A percentile compares a stretch with the other conserved stretches of the same genome.
Evolutionary conservation across 2,329 filamentous ascomycete genomes (phyloP).

Genomic region (Talaromyces piceae): DNA sequence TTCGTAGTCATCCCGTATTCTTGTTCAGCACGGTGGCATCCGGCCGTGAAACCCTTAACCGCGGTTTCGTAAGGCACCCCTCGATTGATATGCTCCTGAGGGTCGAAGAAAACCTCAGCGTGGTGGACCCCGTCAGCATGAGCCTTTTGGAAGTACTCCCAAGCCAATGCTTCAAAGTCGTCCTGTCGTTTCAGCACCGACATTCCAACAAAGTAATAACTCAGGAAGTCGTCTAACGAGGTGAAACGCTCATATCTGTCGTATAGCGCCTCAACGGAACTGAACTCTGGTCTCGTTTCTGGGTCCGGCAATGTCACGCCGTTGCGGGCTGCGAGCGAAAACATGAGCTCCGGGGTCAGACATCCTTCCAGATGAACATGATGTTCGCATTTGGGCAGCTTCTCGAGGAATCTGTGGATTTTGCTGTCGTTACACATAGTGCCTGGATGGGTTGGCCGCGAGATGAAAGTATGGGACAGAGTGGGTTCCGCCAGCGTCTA

Average conservation of each 20-base stretch:
- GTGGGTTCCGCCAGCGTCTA: background rate
- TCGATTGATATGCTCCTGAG: conserved; percentile 62
- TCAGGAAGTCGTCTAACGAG: conserved; percentile 68
- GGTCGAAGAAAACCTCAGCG: conserved; percentile 75
- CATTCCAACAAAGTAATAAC: conserved; percentile 73
- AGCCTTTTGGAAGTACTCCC: conserved; percentile 62
- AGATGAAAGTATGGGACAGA: background rate
- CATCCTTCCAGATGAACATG: conserved; percentile 75
- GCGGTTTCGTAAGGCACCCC: conserved; percentile 58
- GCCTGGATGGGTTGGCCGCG: background rate
- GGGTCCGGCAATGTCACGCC: conserved; percentile 51
- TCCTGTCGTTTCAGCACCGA: conserved; percentile 54
- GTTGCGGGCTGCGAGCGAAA: conserved; percentile 61
- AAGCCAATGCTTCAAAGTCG: conserved; percentile 69
- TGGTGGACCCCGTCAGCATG: conserved; percentile 60
- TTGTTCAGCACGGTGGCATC: conserved; percentile 51
- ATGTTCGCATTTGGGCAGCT: conserved; percentile 72
- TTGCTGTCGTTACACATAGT: conserved; percentile 14
- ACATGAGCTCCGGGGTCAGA: conserved; percentile 62
- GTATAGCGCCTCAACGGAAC: conserved; percentile 51
- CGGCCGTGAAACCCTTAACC: conserved; percentile 55
- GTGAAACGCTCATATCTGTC: conserved; percentile 60
- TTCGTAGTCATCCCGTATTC: conserved; percentile 59
- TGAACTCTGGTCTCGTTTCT: conserved; percentile 54
- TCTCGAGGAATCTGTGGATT: conserved; percentile 53